Evolutionary conservation across 331 rosid species (phyloP).

Genomic region (Malus hybrid): DNA sequence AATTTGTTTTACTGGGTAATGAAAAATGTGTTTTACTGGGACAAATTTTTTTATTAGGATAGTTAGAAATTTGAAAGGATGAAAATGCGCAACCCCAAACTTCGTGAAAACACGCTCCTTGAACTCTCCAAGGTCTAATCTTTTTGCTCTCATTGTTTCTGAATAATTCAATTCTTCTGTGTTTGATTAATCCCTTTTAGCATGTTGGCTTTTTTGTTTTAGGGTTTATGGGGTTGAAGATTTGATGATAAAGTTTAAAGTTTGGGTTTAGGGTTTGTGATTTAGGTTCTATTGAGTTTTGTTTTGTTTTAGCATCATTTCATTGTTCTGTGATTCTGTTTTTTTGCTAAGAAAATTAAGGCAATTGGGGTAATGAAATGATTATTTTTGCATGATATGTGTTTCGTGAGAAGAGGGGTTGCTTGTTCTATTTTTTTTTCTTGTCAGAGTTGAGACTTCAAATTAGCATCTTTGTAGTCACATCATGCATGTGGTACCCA

Average conservation of each 20-base stretch:
- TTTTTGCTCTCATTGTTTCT: background rate
- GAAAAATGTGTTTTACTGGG: too few relatives aligned
- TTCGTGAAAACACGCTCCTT: conserved; percentile 59
- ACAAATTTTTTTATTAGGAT: too few relatives aligned
- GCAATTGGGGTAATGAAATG: background rate
- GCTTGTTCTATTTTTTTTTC: background rate
- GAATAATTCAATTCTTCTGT: background rate
- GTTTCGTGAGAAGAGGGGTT: background rate
- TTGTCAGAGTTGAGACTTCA: background rate
- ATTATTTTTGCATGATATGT: background rate
- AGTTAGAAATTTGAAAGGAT: too few relatives aligned
- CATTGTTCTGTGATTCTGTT: background rate
- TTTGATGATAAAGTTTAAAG: background rate
- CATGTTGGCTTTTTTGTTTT: background rate
- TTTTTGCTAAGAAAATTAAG: background rate
- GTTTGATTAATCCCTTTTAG: background rate
- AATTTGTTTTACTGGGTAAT: too few relatives aligned
- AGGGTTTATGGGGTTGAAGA: background rate
- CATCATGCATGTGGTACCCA: background rate
- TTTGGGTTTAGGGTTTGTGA: background rate
- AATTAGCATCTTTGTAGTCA: background rate
- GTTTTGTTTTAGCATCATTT: background rate
- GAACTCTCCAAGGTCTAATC: conserved; percentile 70
- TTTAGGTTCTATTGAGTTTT: background rate
- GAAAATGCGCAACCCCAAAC: conserved; percentile 33